Base-by-base conservation (phyloP, 2,329 filamentous ascomycete genomes). In the Paraphaeosphaeria sporulosa region DNA sequence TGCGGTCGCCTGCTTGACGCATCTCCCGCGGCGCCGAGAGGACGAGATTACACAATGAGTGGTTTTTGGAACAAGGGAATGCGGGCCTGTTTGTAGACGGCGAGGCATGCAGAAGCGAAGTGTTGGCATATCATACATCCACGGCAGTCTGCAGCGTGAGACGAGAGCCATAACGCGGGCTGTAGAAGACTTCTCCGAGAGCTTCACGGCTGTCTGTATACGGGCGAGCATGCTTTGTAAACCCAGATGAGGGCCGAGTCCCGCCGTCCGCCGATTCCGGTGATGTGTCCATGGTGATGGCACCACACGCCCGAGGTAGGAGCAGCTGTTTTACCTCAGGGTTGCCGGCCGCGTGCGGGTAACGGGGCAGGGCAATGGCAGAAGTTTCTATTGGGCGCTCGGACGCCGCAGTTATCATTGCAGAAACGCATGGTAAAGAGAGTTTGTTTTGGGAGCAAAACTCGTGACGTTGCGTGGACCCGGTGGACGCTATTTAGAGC, bases 311-410 rank as follows among this genome's bases (percentile, higher is more conserved):
- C n/a, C n/a, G n/a, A n/a, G 70, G 68, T 68, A 64, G 48, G n/a
- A 38, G 64, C 64, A 64, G 61, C 53, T 60, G 59, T 54, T 52
- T 58, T 32, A 27, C 53, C 32, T 25, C 19, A 51, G 60, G 63
- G 60, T 62, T 71, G 61, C 69, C 73, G 74, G 74, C 72, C 74
- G 74, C 71, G 47, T 68, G 71, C 49, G 49, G 49, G 49, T 52
- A 52, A n/a, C 65, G 73, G 69, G 71, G 65, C 69, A 71, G 64
- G 62, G 55, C 55, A 63, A 32, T 61, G 52, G 23, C 56, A 54
- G 62, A 51, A 38, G 30, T 23, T 70, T 64, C 69, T 63, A 74
- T 71, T 74, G 72, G 72, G 65, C 63, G 64, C 60, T 46, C 42
- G 67, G 65, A 62, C 63, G 68, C 60, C 48, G 40, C 47, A 71